Evolutionary conservation across 2,329 filamentous ascomycete species (phyloP).

Genomic region (Aspergillus phoenicis): DNA sequence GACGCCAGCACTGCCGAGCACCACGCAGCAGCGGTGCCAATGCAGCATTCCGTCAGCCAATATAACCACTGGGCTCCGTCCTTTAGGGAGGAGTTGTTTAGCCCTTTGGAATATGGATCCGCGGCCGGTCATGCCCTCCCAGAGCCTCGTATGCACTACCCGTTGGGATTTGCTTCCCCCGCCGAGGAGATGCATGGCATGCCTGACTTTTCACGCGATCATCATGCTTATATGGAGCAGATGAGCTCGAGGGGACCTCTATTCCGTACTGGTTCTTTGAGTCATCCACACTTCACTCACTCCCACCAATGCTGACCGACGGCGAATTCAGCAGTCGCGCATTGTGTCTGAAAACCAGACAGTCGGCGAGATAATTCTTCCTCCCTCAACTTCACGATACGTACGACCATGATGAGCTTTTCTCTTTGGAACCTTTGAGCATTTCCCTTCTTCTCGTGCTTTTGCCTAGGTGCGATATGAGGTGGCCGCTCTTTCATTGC

Average conservation of each 20-base stretch:
- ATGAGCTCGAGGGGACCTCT: slow-evolving; percentile 23
- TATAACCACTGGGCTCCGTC: slow-evolving; percentile 36
- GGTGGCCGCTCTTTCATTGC: not conserved
- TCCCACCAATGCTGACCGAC: slow-evolving; percentile 1
- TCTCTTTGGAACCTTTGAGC: slow-evolving; percentile 13
- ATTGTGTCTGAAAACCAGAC: not conserved
- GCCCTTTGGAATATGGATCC: slow-evolving; percentile 33
- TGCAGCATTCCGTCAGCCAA: slow-evolving; percentile 24
- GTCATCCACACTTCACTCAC: slow-evolving; percentile 31
- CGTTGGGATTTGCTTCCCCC: slow-evolving; percentile 30
- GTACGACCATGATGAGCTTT: slow-evolving; percentile 22
- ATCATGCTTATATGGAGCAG: slow-evolving; percentile 23
- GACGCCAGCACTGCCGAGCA: slow-evolving; percentile 27
- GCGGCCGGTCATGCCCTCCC: slow-evolving; percentile 27
- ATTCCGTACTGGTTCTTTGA: slow-evolving; percentile 37
- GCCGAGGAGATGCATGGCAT: slow-evolving; percentile 30
- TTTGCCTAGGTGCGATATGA: not conserved
- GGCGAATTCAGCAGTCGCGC: not conserved
- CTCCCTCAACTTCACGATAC: slow-evolving; percentile 26
- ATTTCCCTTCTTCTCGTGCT: not conserved
- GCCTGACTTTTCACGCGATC: slow-evolving; percentile 19
- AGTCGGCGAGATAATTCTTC: not conserved
- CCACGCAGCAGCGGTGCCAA: slow-evolving; percentile 23
- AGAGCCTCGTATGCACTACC: slow-evolving; percentile 32
- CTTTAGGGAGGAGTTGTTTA: slow-evolving; percentile 40